phyloP scores from a whole-genome alignment of 2,329 filamentous ascomycete species.

The Microsporum ferrugineum region DNA sequence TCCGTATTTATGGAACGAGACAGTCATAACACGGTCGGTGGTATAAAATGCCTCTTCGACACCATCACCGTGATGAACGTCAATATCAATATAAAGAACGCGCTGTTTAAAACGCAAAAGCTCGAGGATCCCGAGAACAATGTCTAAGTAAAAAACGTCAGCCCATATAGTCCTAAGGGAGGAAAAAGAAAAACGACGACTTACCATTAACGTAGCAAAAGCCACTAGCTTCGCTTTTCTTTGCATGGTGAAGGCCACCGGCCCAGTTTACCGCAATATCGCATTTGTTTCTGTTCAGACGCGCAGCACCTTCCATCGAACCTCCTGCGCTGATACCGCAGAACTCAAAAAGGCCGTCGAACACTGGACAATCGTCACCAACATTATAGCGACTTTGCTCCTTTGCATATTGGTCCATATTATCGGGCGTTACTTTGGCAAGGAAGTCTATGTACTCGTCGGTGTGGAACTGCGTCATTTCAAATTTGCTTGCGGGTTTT shows the following conservation, averaged over 20 bases:
- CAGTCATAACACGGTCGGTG: constrained; percentile 60
- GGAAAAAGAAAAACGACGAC: constrained; percentile 5
- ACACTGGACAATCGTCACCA: constrained; percentile 53
- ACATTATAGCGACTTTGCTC: constrained; percentile 76
- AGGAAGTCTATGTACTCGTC: constrained; percentile 64
- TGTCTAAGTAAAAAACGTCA: constrained; percentile 33
- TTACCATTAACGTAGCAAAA: constrained; percentile 93
- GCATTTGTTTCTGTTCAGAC: constrained; percentile 56
- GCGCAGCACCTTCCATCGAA: constrained; percentile 59
- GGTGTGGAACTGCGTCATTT: constrained; percentile 64
- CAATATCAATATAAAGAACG: constrained; percentile 56
- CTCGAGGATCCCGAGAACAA: constrained; percentile 55
- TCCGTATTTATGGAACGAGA: constrained; percentile 62
- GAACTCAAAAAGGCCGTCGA: constrained; percentile 60
- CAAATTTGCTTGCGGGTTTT: constrained; percentile 61
- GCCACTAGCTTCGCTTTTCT: constrained; percentile 84
- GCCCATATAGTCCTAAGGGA: constrained; percentile 14
- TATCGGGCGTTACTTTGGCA: constrained; percentile 88
- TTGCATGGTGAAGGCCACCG: constrained; percentile 90
- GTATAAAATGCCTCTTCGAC: constrained; percentile 63
- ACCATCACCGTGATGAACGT: constrained; percentile 57
- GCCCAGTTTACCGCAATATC: constrained; percentile 74
- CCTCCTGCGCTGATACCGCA: constrained; percentile 59
- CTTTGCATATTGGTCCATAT: constrained; percentile 86
- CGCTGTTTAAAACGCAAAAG: constrained; percentile 52